Conservation (phyloP, 2,329 filamentous ascomycete species). For the Raffaelea ambrosiae region DNA sequence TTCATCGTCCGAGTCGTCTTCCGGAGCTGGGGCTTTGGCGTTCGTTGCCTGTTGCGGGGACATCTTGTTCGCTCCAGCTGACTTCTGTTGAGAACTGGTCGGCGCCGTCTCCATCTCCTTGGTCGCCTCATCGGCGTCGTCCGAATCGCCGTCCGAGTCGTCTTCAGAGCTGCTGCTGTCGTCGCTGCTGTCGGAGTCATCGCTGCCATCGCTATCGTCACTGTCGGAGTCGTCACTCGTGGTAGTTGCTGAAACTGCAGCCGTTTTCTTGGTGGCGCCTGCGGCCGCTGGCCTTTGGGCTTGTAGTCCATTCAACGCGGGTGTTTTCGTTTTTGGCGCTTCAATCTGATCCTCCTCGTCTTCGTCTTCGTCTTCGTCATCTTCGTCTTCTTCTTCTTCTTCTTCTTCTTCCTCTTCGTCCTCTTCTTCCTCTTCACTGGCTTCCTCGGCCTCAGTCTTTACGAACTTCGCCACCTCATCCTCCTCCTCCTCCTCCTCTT, state of each 20-base stretch:
- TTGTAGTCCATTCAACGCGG: not conserved
- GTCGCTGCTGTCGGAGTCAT: not conserved
- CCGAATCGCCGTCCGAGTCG: not conserved
- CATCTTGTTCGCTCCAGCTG: not conserved
- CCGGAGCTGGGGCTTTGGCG: too few species aligned
- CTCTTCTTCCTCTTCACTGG: not conserved
- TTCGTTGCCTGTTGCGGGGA: not conserved
- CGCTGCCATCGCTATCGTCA: not conserved
- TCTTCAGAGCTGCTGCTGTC: constrained; percentile 7
- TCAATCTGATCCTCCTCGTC: not conserved
- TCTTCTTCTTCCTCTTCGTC: not conserved
- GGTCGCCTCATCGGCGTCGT: too few species aligned
- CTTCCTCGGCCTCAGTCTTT: too few species aligned
- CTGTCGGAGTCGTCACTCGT: constrained; percentile 1
- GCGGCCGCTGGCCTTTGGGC: not conserved
- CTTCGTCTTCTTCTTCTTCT: not conserved
- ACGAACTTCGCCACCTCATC: not conserved
- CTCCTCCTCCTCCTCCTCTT: not conserved
- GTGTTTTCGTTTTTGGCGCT: not conserved
- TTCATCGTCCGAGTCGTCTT: too few species aligned
- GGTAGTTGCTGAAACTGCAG: not conserved
- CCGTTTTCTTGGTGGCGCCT: not conserved
- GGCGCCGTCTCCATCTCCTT: too few species aligned
- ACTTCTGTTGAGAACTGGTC: too few species aligned
- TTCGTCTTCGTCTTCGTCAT: not conserved